Evolutionary conservation across 2,329 filamentous ascomycete species (phyloP), one percentile per base, ranked within the genome.

Genomic region (Aschersonia sp.): DNA sequence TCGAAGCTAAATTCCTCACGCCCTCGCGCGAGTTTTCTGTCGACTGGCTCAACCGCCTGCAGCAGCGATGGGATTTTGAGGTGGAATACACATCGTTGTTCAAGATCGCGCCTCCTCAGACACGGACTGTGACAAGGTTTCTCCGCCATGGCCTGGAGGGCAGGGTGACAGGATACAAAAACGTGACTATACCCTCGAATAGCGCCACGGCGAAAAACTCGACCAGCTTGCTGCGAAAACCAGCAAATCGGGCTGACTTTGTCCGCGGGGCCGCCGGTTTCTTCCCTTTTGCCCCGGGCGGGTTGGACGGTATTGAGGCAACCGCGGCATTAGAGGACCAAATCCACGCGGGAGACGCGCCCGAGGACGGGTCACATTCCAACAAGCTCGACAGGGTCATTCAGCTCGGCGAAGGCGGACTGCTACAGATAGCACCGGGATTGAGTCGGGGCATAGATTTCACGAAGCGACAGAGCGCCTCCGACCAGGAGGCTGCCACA

Each of bases 131-230:
- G 55, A 95, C 87, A 31, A 81, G 92, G 32, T 98, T 98, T 63
- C 84, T 81, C 43, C 77, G 92, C 48, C 87, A 95, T 65, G 92
- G 92, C 5, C 74, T 97, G 11, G 88, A 97, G 65, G 92, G 92
- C 29, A 78, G 84, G 46, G 90, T 98, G 30, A 94, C 87, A 7
- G 89, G 89, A 45, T 97, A 98, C 65, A 84, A 83, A 59, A 92
- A 95, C 62, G 86, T 97, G 45, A 95, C 92, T 1, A 81, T 97
- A 7, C 87, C 90, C 5, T 87, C 87, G 35, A 85, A 81, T 57
- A 94, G 84, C 57, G 87, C 85, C 12, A 95, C 86, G 12, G 90
- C 88, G 44, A 98, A 95, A 67, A 95, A 94, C 59, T 95, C 88
- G 3, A 97, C 89, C 0, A 95, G 88, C 5, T 72, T 95, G 41